These are phyloP conservation scores for Ensete ventricosum DNA, from an alignment of 176 grass and related monocot genomes.

Conservation along the genomic window DNA sequence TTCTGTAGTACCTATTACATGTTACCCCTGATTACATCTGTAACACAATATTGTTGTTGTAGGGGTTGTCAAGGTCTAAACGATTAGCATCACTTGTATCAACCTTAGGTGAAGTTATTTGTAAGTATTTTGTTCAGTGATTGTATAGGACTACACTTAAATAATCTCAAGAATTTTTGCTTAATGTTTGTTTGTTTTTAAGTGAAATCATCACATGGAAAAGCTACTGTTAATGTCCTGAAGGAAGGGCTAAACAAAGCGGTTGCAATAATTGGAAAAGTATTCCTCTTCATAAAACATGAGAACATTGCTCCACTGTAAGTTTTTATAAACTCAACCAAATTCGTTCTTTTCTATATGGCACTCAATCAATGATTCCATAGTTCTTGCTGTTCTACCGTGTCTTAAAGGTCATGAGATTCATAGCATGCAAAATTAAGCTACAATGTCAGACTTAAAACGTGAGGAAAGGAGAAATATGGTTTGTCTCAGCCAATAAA, in stretches of 20 bases:
- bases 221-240: constrained; percentile 42
- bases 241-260: constrained; percentile 68
- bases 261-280: constrained; percentile 50
- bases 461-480: neutral
- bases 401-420: neutral
- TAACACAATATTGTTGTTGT: constrained; percentile 15
- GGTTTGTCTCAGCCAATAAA: neutral
- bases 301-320: constrained; percentile 78
- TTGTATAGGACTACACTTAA: neutral
- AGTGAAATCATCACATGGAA: constrained; percentile 67
- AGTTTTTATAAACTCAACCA: constrained; percentile 25
- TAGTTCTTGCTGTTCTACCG: neutral
- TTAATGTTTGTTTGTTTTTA: constrained; percentile 23
- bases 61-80: constrained; percentile 48
- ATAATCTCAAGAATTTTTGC: constrained; percentile 11
- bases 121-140: constrained; percentile 36
- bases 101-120: constrained; percentile 41
- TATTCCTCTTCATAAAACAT: constrained; percentile 64
- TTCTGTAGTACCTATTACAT: neutral
- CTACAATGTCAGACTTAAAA: neutral
- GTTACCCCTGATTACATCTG: neutral
- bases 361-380: neutral
- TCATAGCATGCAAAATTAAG: neutral
- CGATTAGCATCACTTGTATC: constrained; percentile 49
- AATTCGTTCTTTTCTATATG: constrained; percentile 1